Percentiles rank a stretch among this genome's conserved stretches.
Evolutionary conservation across 2,329 filamentous ascomycete species (phyloP).

Genomic region (Penicillium paneum): DNA sequence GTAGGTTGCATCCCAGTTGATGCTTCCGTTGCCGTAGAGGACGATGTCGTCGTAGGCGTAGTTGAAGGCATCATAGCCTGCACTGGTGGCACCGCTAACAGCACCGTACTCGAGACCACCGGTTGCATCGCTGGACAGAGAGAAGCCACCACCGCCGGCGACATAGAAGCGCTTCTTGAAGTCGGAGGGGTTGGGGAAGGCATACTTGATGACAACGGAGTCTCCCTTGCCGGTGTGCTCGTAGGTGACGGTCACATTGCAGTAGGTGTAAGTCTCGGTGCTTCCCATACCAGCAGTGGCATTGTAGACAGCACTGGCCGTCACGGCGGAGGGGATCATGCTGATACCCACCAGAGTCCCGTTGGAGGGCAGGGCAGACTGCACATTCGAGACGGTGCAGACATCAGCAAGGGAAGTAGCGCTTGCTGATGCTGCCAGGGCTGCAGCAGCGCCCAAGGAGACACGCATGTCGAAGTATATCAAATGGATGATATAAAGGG

Average conservation of each 20-base stretch:
- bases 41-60: conserved; percentile 38
- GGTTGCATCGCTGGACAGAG: conserved; percentile 38
- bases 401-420: conserved; percentile 41
- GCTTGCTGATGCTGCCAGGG: conserved; percentile 28
- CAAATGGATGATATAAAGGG: background rate
- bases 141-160: conserved; percentile 46
- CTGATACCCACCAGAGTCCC: conserved; percentile 44
- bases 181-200: conserved; percentile 34
- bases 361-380: conserved; percentile 43
- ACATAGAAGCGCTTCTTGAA: conserved; percentile 49
- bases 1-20: conserved; percentile 34
- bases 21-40: conserved; percentile 49
- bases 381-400: conserved; percentile 46
- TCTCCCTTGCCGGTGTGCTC: conserved; percentile 44
- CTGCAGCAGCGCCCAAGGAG: conserved; percentile 15
- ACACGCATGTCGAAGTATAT: conserved; percentile 24
- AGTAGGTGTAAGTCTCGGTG: conserved; percentile 31
- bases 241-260: conserved; percentile 46
- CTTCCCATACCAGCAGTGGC: conserved; percentile 25
- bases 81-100: conserved; percentile 42
- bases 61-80: conserved; percentile 46
- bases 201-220: conserved; percentile 37
- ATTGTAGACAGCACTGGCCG: conserved; percentile 41
- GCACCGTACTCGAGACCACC: conserved; percentile 46
- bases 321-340: conserved; percentile 43